These are phyloP conservation scores for Termitomyces sp. DNA, from an alignment of 768 basidiomycete genomes.

Conservation along the genomic window DNA sequence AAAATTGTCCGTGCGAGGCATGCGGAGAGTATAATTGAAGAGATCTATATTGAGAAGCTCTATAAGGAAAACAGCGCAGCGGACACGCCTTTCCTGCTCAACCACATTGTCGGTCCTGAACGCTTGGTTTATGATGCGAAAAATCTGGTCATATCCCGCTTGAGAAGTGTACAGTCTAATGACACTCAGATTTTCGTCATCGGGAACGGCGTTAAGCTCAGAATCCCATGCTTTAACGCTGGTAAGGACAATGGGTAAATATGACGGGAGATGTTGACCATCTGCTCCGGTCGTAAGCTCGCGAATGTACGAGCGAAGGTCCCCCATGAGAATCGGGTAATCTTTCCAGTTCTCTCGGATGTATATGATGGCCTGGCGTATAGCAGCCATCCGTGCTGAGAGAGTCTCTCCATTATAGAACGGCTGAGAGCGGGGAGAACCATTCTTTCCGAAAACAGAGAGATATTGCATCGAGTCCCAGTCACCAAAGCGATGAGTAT, in stretches of 20 bases:
- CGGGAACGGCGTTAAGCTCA: background rate
- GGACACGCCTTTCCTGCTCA: slow-evolving; percentile 14
- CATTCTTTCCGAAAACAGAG: slow-evolving; percentile 11
- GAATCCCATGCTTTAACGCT: slow-evolving; percentile 14
- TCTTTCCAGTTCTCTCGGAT: slow-evolving; percentile 15
- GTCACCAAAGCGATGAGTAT: slow-evolving; percentile 12
- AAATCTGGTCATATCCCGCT: slow-evolving; percentile 16
- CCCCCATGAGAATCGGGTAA: slow-evolving; percentile 12
- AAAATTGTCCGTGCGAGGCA: slow-evolving; percentile 8
- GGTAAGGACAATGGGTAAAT: slow-evolving; percentile 11
- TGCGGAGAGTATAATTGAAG: slow-evolving; percentile 15
- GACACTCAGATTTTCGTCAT: slow-evolving; percentile 15
- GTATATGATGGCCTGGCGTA: slow-evolving; percentile 16
- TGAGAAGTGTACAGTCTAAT: slow-evolving; percentile 18
- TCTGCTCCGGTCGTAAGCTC: slow-evolving; percentile 3
- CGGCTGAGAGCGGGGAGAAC: slow-evolving; percentile 11
- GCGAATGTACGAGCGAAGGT: slow-evolving; percentile 12
- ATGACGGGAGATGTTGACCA: background rate
- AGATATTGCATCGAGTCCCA: slow-evolving; percentile 16
- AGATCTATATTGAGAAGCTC: slow-evolving; percentile 19
- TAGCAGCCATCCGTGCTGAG: slow-evolving; percentile 9
- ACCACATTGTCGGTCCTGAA: slow-evolving; percentile 12
- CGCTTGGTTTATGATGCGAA: slow-evolving; percentile 16
- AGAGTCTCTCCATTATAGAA: slow-evolving; percentile 16
- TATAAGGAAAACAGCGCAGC: slow-evolving; percentile 16